Evolutionary conservation across 1,284 basidiomycete species (phyloP), one percentile per base, ranked within the genome.

Genomic region (Testicularia cyperi): DNA sequence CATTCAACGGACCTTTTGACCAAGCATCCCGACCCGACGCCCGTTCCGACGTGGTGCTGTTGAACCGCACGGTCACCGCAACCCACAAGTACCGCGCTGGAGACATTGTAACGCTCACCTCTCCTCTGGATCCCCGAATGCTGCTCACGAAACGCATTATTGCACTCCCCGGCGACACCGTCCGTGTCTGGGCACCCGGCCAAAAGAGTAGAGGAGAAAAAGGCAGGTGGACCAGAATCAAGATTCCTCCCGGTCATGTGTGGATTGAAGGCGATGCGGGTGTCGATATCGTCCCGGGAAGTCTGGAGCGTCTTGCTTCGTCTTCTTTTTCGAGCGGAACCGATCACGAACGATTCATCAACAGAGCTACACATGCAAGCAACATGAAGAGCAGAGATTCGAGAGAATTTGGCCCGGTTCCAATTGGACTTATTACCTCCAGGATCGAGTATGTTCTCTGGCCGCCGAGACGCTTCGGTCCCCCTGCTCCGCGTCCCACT

Each of bases 221-320:
- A 24, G 18, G 44, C 14, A 47, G 44, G 24, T 70, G 64, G 60
- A 47, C 46, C 4, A 33, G 47, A 14, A 49, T 70, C 44, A 54
- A 62, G 24, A 54, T 73, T 5, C 73, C 73, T 1, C 56, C 57
- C 6, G 63, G 66, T 13, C 68, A 75, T 36, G 80, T 78, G 29
- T 82, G 81, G 81, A 76, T 83, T 35, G 82, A 83, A 68, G 82
- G 82, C 12, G 82, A 83, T 69, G 80, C 80, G 23, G 73, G 69
- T 21, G 79, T 77, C 3, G 44, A 57, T 14, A 46, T 63, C 14
- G 37, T 53, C 1, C 54, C 49, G 5, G 44, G 57, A 15, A 21
- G 32, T 32, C 31, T 43, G 16, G 44, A 53, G 34, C 24, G 41
- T 2, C 24, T 30, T 1, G 44, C 41, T 19, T 21, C n/a, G 31